These are phyloP conservation scores for Zymoseptoria crescenta DNA, from an alignment of 2,329 filamentous ascomycete genomes.

Conservation along the genomic window DNA sequence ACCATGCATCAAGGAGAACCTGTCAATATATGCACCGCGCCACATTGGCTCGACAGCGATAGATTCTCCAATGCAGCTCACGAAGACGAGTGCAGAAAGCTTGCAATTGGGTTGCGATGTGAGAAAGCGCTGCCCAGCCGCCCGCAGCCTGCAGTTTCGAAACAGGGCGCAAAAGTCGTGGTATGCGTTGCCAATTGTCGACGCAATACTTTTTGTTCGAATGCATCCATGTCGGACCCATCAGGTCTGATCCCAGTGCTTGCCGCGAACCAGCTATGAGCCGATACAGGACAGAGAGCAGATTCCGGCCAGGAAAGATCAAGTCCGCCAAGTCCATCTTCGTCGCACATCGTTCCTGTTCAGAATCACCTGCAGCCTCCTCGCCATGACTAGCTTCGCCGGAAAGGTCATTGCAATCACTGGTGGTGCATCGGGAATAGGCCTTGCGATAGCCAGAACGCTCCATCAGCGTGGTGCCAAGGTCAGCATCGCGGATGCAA, in stretches of 20 bases:
- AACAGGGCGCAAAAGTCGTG: background rate
- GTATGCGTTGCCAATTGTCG: background rate
- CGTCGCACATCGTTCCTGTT: background rate
- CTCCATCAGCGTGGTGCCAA: constrained; percentile 38
- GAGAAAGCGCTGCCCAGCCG: too few relatives aligned
- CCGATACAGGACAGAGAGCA: background rate
- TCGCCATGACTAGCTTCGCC: constrained; percentile 3
- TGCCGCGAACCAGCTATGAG: background rate
- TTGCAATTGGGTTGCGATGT: too few relatives aligned
- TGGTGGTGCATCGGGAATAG: constrained; percentile 43
- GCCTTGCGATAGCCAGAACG: constrained; percentile 40
- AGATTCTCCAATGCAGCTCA: too few relatives aligned
- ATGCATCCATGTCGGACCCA: background rate
- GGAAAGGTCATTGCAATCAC: constrained; percentile 43
- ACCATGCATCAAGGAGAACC: background rate
- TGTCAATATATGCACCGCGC: background rate
- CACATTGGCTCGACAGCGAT: background rate
- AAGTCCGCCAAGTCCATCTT: background rate
- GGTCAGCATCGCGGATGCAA: constrained; percentile 43
- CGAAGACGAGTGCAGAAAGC: too few relatives aligned
- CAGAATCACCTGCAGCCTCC: background rate
- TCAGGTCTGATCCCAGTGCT: background rate
- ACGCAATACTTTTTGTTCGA: background rate
- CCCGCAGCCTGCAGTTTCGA: too few relatives aligned
- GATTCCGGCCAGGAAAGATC: background rate